Evolutionary conservation across 805 yeast genomes (phyloP).

Genomic region (Saccharomycopsis fibuligera): DNA sequence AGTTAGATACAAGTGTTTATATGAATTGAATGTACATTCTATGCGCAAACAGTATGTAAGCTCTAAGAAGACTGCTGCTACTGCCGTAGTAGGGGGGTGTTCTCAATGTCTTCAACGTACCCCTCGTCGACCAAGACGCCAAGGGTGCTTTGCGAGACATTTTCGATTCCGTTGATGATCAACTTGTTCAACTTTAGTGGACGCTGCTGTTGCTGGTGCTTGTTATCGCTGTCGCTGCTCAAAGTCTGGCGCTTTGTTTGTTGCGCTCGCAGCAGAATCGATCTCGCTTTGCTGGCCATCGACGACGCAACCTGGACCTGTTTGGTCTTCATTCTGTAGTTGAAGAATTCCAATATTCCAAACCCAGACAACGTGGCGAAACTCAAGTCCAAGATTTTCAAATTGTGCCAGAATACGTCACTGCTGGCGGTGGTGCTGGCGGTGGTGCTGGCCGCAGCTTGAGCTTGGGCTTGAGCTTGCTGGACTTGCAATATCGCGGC

Average conservation of each 20-base stretch:
- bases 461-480: neutral
- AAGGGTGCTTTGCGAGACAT: slow-evolving; percentile 2
- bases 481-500: neutral
- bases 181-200: slow-evolving; percentile 3
- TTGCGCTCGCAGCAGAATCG: too few species aligned
- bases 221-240: neutral
- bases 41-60: neutral
- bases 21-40: too few species aligned
- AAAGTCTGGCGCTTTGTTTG: neutral
- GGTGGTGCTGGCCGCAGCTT: too few species aligned
- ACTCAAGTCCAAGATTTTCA: slow-evolving; percentile 17
- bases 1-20: too few species aligned
- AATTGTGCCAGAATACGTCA: too few species aligned
- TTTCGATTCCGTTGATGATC: slow-evolving; percentile 11
- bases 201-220: neutral
- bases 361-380: slow-evolving; percentile 11
- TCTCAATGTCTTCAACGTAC: slow-evolving; percentile 6
- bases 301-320: neutral
- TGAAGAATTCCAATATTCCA: slow-evolving; percentile 18
- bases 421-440: too few species aligned
- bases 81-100: neutral
- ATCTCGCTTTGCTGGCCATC: slow-evolving; percentile 9
- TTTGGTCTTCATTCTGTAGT: slow-evolving; percentile 6
- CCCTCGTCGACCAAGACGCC: slow-evolving; percentile 1
- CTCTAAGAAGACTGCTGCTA: slow-evolving; percentile 6